Evolutionary conservation across 768 basidiomycete genomes (phyloP), one percentile per base, ranked within the genome.

Genomic region (Leucogyrophana mollusca): DNA sequence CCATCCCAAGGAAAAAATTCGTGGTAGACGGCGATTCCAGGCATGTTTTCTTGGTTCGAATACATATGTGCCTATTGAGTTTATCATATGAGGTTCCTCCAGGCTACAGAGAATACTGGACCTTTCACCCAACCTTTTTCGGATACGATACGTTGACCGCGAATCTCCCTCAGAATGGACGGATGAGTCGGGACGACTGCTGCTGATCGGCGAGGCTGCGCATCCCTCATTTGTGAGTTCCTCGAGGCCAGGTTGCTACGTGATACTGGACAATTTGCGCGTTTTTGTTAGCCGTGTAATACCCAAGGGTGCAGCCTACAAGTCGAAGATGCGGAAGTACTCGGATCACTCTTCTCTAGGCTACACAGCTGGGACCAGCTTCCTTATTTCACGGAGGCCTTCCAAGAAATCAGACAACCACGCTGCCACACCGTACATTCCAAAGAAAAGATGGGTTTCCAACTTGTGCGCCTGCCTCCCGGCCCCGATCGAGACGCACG

Each of bases 181-280:
- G 9, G 80, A 82, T 49, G 72, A 77, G 23, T 56, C 68, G 9
- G 78, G 75, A 23, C 69, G 73, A 47, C 55, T 82, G 32, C 76
- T 79, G 20, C 56, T 84, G 23, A 72, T 82, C 36, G 77, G 82
- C 39, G 80, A 84, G 51, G 78, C 82, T 7, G 80, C 79, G 7
- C 82, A 83, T 62, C 78, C 83, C 4, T 66, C 78, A 51, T 65
- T 78, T 63, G 82, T 77, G 53, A 52, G 65, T 56, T 10, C 30
- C 20, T 18, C n/a, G n/a, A n/a, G n/a, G n/a, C n/a, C n/a, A n/a
- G n/a, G n/a, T 37, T 21, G 25, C 5, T 9, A 16, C 10, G 43
- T 21, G 1, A 22, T 41, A 13, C 2, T n/a, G n/a, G n/a, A 13
- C 33, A 21, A n/a, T 18, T 21, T 36, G 7, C 25, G 51, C 8